Percentiles rank a stretch among this genome's conserved stretches.
phyloP scores from a whole-genome alignment of 2,329 filamentous ascomycete species.

The Stemphylium lycopersici region DNA sequence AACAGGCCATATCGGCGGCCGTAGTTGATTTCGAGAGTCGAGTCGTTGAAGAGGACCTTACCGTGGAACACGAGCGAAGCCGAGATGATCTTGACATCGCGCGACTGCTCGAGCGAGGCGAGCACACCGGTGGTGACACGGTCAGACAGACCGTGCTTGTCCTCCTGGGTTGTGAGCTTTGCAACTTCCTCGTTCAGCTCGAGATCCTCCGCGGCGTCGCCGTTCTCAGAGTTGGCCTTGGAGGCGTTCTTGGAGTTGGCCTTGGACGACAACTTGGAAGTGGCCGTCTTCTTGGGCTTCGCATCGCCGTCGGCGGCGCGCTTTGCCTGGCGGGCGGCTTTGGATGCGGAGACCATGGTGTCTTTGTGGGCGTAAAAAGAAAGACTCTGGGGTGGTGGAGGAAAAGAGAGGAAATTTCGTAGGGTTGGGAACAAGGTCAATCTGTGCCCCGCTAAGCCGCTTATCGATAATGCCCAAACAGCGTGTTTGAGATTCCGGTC shows the following conservation, averaged over 20 bases:
- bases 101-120: constrained; percentile 79
- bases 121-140: constrained; percentile 98
- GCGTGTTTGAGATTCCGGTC: constrained; percentile 9
- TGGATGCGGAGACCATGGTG: constrained; percentile 71
- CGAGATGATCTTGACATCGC: constrained; percentile 97
- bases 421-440: constrained; percentile 27
- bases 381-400: constrained; percentile 25
- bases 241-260: constrained; percentile 67
- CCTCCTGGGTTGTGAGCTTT: constrained; percentile 89
- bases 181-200: constrained; percentile 75
- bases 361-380: constrained; percentile 17
- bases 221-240: constrained; percentile 70
- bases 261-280: constrained; percentile 74
- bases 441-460: constrained; percentile 30
- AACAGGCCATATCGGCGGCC: constrained; percentile 92
- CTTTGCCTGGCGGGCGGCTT: constrained; percentile 71
- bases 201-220: constrained; percentile 73
- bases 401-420: constrained; percentile 34
- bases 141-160: constrained; percentile 94
- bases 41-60: constrained; percentile 92
- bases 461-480: constrained; percentile 22
- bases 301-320: constrained; percentile 64
- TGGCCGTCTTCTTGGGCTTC: constrained; percentile 76
- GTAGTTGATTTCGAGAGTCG: constrained; percentile 89
- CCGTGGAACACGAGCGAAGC: constrained; percentile 96